These are phyloP conservation scores for Alternaria brassicae DNA, from an alignment of 2,329 filamentous ascomycete species.

Conservation along the genomic window DNA sequence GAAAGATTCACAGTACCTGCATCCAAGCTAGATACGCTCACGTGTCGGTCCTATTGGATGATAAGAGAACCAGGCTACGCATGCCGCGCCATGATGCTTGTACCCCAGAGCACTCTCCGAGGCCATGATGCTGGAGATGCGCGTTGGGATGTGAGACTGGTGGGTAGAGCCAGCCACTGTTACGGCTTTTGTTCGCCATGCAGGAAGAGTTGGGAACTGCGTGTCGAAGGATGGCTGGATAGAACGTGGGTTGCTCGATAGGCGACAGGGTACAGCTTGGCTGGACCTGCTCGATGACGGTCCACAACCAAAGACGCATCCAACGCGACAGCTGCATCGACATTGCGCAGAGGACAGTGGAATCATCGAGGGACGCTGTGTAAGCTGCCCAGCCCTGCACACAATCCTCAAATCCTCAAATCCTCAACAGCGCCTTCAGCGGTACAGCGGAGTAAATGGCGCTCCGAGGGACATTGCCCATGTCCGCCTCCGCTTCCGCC, in stretches of 20 bases:
- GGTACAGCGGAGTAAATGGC: constrained; percentile 6
- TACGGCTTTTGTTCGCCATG: not conserved
- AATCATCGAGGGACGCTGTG: not conserved
- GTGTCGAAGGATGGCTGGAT: not conserved
- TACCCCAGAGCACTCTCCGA: constrained; percentile 21
- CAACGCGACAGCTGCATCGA: not conserved
- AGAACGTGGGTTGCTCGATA: constrained; percentile 23
- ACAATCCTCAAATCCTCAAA: not conserved
- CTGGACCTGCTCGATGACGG: not conserved
- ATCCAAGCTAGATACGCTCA: constrained; percentile 34
- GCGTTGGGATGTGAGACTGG: not conserved
- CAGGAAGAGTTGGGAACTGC: not conserved
- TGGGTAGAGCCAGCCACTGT: not conserved
- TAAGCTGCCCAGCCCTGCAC: not conserved
- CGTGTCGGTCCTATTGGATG: constrained; percentile 44
- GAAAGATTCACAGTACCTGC: constrained; percentile 37
- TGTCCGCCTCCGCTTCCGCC: constrained; percentile 17
- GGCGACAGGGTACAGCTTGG: constrained; percentile 1
- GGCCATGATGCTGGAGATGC: constrained; percentile 12
- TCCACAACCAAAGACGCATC: not conserved
- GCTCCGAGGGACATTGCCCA: constrained; percentile 12
- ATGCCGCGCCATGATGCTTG: constrained; percentile 27
- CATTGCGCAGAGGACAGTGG: not conserved
- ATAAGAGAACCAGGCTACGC: constrained; percentile 31
- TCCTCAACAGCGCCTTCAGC: not conserved